Conservation (phyloP, 2,329 filamentous ascomycete genomes). For the Mollisiaceae sp. region DNA sequence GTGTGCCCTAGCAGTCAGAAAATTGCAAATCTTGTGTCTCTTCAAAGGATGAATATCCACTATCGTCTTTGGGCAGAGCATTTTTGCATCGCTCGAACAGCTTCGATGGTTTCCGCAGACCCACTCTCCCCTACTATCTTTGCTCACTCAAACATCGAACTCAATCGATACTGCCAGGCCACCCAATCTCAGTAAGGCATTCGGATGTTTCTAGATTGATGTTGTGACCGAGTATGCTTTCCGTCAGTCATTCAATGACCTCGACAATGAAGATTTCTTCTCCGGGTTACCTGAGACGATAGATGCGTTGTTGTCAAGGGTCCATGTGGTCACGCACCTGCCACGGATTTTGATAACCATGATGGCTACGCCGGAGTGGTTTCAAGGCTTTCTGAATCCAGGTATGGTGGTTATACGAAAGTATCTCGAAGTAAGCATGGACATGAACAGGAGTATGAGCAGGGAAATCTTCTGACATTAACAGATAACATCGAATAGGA, state of each 20-base stretch:
- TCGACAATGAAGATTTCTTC: background rate
- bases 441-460: background rate
- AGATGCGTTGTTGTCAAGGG: background rate
- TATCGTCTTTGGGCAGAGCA: too few species aligned
- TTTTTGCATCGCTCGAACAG: too few species aligned
- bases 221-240: constrained; percentile 10
- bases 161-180: background rate
- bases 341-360: background rate
- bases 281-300: background rate
- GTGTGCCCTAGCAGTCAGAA: too few species aligned
- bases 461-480: background rate
- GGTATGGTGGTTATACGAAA: background rate
- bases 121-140: too few species aligned
- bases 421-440: background rate
- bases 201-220: background rate
- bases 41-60: too few species aligned
- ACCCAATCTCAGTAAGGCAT: background rate
- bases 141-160: background rate
- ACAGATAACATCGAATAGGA: background rate
- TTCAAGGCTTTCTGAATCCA: background rate
- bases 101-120: too few species aligned
- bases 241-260: background rate
- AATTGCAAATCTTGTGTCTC: too few species aligned
- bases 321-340: background rate
- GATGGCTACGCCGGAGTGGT: background rate